Evolutionary conservation across 1,284 basidiomycete species (phyloP), one percentile per base, ranked within the genome.

Genomic region (Microbotryum silenes-acaulis): DNA sequence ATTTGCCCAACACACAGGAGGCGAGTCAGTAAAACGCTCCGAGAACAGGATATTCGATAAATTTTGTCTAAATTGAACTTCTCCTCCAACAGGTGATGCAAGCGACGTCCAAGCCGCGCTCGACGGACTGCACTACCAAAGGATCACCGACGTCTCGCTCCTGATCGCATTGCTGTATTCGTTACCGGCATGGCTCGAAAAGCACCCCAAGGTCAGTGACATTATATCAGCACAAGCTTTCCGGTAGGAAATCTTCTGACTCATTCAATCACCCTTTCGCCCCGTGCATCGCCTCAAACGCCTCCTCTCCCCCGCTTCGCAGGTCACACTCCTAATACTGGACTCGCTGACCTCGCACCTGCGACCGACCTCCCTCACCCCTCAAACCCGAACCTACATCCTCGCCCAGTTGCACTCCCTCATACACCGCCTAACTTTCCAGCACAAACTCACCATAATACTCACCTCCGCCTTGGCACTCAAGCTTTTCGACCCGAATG

Each of bases 251-350:
- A 6, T 20, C 20, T 6, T 16, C n/a, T 10, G 18, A 6, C 33
- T 3, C 31, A 20, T 20, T 8, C 3, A 10, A 20, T 6, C 23
- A 9, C n/a, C 10, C 14, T 45, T 37, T 27, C 44, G 2, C n/a
- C 20, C 1, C n/a, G 50, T 18, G 20, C n/a, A 25, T 33, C 42
- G 27, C 37, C 45, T 37, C 10, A 18, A 27, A 5, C 27, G 5
- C 44, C 31, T 4, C 16, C 5, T 37, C 20, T 16, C 12, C 1
- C 37, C 9, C 37, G 2, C 5, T 18, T 2, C 8, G 4, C 56
- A 68, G 66, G 62, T 68, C 61, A 59, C 57, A 37, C 64, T 68
- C 27, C 25, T 68, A 29, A 29, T 68, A 12, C 18, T 68, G 27
- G 66, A 68, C 51, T 65, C 66, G 23, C 51, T 68, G 3, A 54